Base-by-base conservation (phyloP, 106 monocot species). In the Allium fistulosum region DNA sequence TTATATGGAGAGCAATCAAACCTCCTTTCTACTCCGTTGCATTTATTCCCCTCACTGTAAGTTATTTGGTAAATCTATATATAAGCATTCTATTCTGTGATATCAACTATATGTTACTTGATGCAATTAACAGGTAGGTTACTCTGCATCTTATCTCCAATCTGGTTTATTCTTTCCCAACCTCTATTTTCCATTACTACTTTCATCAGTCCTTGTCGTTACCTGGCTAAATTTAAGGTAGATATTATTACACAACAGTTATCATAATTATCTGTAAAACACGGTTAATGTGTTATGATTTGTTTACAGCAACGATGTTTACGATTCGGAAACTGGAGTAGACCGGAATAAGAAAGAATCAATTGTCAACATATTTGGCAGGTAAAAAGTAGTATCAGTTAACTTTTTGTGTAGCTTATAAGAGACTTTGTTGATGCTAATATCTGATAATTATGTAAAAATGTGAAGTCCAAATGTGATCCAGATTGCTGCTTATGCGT, bases 181-280 rank as follows among this genome's bases (percentile, higher is more conserved):
- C 63, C 85, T 76, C 13, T 92, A 79, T 58, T 17, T 88, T 68
- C 16, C 80, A 28, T 84, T 97, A 28, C 77, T 97, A 59, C 10
- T 61, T 45, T 71, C 96, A 73, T 88, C 96, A 58, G 10, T 84
- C 76, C 82, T 97, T 45, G 78, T 97, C 57, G 91, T 97, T 65
- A 73, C 96, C 69, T 97, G 96, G 96, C 84, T 97, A 57, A 97
- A 97, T 77, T 71, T 97, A 57, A 97, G 96, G 96, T 92, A 52
- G 74, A 51, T 4, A 46, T 22, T 37, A 37, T 37, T 37, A 37
- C 37, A 37, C 37, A 37, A 2, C 37, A 37, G 37, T 5, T 2
- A 37, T 37, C 37, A 37, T 4, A 37, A 37, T 37, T 37, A 37
- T 37, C 37, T 37, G 37, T 37, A 37, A 37, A 37, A 37, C 37